A percentile compares a stretch with the other conserved stretches of the same genome.
Conservation (phyloP, 176 grass and related monocot genomes). For the Canna indica region DNA sequence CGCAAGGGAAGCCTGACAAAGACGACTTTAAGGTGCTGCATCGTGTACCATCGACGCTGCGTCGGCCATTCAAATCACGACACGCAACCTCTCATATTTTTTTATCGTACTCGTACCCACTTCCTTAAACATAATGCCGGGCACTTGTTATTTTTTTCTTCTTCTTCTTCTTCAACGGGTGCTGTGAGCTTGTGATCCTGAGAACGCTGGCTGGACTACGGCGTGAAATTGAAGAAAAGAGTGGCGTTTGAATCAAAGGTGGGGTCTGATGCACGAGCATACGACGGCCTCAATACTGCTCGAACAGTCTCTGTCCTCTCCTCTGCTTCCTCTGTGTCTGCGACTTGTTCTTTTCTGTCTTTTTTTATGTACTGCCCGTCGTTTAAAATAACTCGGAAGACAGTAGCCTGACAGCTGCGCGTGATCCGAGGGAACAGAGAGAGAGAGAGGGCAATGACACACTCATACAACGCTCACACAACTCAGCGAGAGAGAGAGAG, state of each 20-base stretch:
- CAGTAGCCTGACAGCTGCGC: not conserved
- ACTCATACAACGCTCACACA: not conserved
- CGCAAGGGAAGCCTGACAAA: not conserved
- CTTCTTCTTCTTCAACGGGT: not conserved
- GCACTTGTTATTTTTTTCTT: not conserved
- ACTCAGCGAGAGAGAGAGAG: not conserved
- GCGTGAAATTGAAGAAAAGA: not conserved
- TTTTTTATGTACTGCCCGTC: too few relatives aligned
- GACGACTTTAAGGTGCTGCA: not conserved
- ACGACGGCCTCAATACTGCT: too few relatives aligned
- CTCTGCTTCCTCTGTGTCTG: not conserved
- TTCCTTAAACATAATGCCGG: not conserved
- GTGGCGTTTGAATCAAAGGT: too few relatives aligned
- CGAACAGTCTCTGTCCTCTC: not conserved
- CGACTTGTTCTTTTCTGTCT: too few relatives aligned
- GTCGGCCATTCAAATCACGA: not conserved
- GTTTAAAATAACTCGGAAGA: too few relatives aligned
- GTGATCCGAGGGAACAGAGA: constrained; percentile 4
- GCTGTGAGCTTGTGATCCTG: too few relatives aligned
- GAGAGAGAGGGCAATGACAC: not conserved
- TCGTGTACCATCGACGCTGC: not conserved
- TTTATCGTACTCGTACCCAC: constrained; percentile 2
- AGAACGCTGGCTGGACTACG: too few relatives aligned
- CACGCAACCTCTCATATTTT: not conserved
- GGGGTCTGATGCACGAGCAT: too few relatives aligned